Evolutionary conservation across 495 filamentous ascomycete genomes (phyloP), one percentile per base, ranked within the genome.

Genomic region (Penicillium desertorum): DNA sequence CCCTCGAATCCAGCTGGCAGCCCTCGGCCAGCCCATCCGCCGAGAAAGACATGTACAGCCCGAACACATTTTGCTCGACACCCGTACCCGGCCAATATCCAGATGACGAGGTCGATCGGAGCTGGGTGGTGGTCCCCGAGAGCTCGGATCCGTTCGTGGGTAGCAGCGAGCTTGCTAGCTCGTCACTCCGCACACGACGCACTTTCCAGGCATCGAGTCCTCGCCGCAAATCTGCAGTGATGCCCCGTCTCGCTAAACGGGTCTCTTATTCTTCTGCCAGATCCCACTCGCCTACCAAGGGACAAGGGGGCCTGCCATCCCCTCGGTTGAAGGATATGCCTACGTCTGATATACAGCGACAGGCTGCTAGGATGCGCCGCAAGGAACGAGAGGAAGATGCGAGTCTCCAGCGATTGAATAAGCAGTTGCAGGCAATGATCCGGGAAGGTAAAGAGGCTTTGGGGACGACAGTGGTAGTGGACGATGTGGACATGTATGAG

Each of bases 391-490:
- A 94, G 61, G 83, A 87, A 17, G 92, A 97, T 62, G 82, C 83
- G 42, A 85, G 86, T 51, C 81, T 98, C 51, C 82, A 83, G 53
- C 83, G 86, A 20, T 83, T 97, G 69, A 94, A 93, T 65, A 78
- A 83, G 37, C 85, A 86, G 62, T 72, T 97, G 25, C 83, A 87
- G 62, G 85, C 81, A 30, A 90, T 98, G 89, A 96, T 98, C 43
- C 71, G 86, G 8, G 86, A 97, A 69, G 94, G 91, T 0, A 88
- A 86, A 66, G 89, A 94, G 65, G 94, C 94, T 12, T 65, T 97
- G 20, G 91, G 89, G 11, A 88, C 90, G 32, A 92, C 78, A 49
- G 78, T 91, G 17, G 87, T 90, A 64, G 81, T 98, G 45, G 83
- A 87, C 56, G 82, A 85, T 43, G 41, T 65, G 49, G 75, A 77